Evolutionary conservation across 495 filamentous ascomycete genomes (phyloP), one percentile per base, ranked within the genome.

Genomic region (Talaromyces proteolyticus): DNA sequence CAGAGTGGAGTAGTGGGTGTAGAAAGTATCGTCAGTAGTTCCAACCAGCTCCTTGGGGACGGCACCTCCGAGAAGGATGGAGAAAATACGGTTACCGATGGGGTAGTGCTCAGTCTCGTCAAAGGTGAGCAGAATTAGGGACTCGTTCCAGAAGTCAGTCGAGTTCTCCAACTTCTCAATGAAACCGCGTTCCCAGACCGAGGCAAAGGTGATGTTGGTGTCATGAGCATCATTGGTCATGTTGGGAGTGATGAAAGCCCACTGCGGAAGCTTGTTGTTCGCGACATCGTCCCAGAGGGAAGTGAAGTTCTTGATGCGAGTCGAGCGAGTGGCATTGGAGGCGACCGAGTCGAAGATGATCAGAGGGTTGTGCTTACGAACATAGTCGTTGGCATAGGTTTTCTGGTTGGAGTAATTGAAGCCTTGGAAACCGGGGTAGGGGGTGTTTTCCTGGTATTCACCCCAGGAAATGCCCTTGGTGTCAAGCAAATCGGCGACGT

Each of bases 211-310:
- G 48, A 89, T 74, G 61, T 75, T 70, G 44, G 77, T 81, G 61
- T 90, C 85, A 56, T 90, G 85, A 20, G 77, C 86, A 58, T 86
- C 82, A 52, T 85, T 81, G 52, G 80, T 74, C 85, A 89, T 87
- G 70, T 88, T 88, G 12, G 86, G 86, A 14, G 85, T 89, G 50
- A 88, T 78, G 62, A 88, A 88, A 55, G 79, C 75, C 80, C 81
- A 86, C 61, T 89, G 86, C 11, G 85, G 85, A 8, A 89, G 73
- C 20, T 65, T 70, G 42, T 79, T 58, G 46, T 70, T 63, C 47
- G 73, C 64, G 20, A 87, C 63, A 49, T 88, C 85, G 20, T 77
- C 63, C 39, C 72, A 63, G 61, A 88, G 87, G 41, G 69, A 69
- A 41, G 81, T 82, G 53, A 85, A 74, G 62, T 85, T 87, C 72